phyloP scores from a whole-genome alignment of 2,329 filamentous ascomycete genomes.

The Colletotrichum sp. region DNA sequence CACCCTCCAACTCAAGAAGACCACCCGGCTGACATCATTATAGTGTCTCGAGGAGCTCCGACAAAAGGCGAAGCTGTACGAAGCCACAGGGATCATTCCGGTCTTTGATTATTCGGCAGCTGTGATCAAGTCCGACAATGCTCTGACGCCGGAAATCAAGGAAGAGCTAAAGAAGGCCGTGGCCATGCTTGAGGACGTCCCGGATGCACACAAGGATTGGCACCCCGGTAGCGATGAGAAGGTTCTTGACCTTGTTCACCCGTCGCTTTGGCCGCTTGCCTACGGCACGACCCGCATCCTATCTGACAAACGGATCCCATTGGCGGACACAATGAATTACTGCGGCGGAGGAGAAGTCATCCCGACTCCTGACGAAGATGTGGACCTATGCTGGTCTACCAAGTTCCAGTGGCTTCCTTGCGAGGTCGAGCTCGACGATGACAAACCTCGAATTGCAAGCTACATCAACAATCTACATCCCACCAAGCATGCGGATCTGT shows the following conservation, averaged over 20 bases:
- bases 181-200: conserved; percentile 53
- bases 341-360: conserved; percentile 37
- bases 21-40: background rate
- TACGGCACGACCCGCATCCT: conserved; percentile 51
- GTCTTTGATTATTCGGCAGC: conserved; percentile 35
- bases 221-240: conserved; percentile 61
- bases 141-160: conserved; percentile 26
- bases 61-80: conserved; percentile 35
- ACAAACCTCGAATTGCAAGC: conserved; percentile 45
- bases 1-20: background rate
- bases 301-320: conserved; percentile 32
- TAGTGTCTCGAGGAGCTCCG: conserved; percentile 38
- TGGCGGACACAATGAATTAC: conserved; percentile 39
- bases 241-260: conserved; percentile 68
- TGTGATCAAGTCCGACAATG: conserved; percentile 40
- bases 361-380: conserved; percentile 2
- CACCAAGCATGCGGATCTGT: conserved; percentile 38
- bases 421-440: conserved; percentile 46
- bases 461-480: conserved; percentile 63
- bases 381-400: conserved; percentile 23
- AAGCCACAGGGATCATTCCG: conserved; percentile 36
- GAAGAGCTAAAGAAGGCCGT: conserved; percentile 48
- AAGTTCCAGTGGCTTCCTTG: conserved; percentile 55
- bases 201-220: conserved; percentile 60
- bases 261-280: conserved; percentile 66